Evolutionary conservation across 129 eudicot genomes (phyloP).

Genomic region (Tagetes patula): DNA sequence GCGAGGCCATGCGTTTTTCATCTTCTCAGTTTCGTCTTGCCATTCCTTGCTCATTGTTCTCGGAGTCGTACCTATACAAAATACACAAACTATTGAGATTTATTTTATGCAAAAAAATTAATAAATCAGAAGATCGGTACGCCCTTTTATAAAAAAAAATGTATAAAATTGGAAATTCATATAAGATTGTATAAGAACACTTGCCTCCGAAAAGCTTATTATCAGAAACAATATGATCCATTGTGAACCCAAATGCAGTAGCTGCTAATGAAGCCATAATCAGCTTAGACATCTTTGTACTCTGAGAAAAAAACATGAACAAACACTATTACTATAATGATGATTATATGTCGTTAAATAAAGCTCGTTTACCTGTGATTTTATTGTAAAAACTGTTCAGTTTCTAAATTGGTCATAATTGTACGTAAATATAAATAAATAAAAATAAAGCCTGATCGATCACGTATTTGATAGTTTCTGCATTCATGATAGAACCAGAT

Average conservation of each 20-base stretch:
- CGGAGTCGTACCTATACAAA: slow-evolving; percentile 37
- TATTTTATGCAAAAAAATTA: too few relatives aligned
- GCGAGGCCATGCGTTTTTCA: slow-evolving; percentile 40
- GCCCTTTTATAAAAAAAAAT: neutral
- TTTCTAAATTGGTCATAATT: too few relatives aligned
- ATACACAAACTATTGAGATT: neutral
- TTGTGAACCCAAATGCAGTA: slow-evolving; percentile 29
- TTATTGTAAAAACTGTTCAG: too few relatives aligned
- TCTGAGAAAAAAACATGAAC: slow-evolving; percentile 2
- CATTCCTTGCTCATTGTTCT: slow-evolving; percentile 40
- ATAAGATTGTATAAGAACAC: neutral
- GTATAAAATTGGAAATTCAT: neutral
- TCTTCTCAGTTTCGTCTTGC: slow-evolving; percentile 35
- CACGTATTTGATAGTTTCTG: too few relatives aligned
- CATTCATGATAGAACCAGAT: too few relatives aligned
- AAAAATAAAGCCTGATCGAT: too few relatives aligned
- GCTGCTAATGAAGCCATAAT: slow-evolving; percentile 21
- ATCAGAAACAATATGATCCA: slow-evolving; percentile 33
- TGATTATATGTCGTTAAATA: neutral
- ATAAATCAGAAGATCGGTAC: too few relatives aligned
- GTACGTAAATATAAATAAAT: too few relatives aligned
- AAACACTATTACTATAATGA: neutral
- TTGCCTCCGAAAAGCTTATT: slow-evolving; percentile 32
- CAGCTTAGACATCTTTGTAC: slow-evolving; percentile 25
- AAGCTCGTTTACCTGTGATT: neutral